These are phyloP conservation scores for Raphanus hybrid DNA, from an alignment of 441 rosid species.

Conservation along the genomic window DNA sequence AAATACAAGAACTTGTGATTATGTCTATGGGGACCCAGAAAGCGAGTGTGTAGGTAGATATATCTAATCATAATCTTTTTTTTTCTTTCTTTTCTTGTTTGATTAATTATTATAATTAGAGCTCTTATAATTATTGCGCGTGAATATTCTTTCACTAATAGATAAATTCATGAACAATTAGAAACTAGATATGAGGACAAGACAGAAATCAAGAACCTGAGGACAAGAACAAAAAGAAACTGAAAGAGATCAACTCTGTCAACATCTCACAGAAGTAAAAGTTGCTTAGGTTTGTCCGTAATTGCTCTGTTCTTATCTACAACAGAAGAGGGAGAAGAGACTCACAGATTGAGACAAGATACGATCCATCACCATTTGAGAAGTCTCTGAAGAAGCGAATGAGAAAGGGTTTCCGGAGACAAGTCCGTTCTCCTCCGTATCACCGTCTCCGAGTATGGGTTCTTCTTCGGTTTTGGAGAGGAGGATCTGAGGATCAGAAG, in stretches of 20 bases:
- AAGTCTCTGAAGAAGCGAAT: conserved; percentile 88
- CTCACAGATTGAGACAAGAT: conserved; percentile 98
- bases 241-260: conserved; percentile 21
- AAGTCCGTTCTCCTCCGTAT: conserved; percentile 56
- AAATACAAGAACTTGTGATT: conserved; percentile 26
- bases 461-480: conserved; percentile 70
- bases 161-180: conserved; percentile 1
- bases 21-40: conserved; percentile 39
- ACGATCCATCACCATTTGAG: conserved; percentile 94
- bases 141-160: conserved; percentile 19
- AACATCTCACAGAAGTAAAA: conserved; percentile 6
- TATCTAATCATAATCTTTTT: background rate
- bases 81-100: background rate
- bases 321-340: background rate
- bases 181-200: conserved; percentile 1
- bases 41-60: conserved; percentile 23
- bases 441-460: conserved; percentile 57
- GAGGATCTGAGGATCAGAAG: conserved; percentile 45
- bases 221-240: background rate
- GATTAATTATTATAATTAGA: conserved; percentile 34
- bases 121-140: conserved; percentile 41
- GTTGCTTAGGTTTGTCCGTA: conserved; percentile 36
- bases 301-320: conserved; percentile 28
- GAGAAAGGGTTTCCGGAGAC: conserved; percentile 92
- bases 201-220: background rate